These are phyloP conservation scores for Nitzschia sp. DNA, from an alignment of 108 stramenopile genomes.

Conservation along the genomic window DNA sequence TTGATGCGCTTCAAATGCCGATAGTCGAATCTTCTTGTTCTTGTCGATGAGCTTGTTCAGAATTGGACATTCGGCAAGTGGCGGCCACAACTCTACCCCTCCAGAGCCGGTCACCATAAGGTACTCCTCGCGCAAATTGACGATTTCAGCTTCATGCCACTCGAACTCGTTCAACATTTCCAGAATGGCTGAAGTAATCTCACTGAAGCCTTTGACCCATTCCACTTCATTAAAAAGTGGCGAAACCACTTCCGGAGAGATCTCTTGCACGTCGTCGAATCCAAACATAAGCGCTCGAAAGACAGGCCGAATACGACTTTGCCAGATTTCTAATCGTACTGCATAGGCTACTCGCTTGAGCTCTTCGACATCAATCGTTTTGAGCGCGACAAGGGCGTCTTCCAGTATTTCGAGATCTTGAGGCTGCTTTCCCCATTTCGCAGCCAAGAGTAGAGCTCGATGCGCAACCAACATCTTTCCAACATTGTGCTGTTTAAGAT, in stretches of 20 bases:
- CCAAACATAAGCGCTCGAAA: conserved; percentile 76
- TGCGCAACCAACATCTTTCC: conserved; percentile 61
- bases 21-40: conserved; percentile 26
- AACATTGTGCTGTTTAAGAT: conserved; percentile 33
- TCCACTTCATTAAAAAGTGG: conserved; percentile 49
- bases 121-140: conserved; percentile 17
- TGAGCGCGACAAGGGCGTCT: conserved; percentile 50
- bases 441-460: conserved; percentile 64
- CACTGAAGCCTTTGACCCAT: conserved; percentile 58
- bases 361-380: conserved; percentile 36
- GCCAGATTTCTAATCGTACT: conserved; percentile 69
- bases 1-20: conserved; percentile 61
- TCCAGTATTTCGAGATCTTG: conserved; percentile 41
- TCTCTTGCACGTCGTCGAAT: conserved; percentile 69
- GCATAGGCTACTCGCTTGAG: conserved; percentile 35
- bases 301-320: conserved; percentile 58
- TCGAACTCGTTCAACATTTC: conserved; percentile 27
- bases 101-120: neutral
- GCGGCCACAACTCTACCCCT: conserved; percentile 54
- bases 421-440: conserved; percentile 61
- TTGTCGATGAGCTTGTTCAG: conserved; percentile 41
- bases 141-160: conserved; percentile 25
- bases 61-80: conserved; percentile 49
- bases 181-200: conserved; percentile 30
- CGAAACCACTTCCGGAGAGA: conserved; percentile 44